Base-by-base conservation (phyloP, 768 basidiomycete species). In the Lentinula detonsa region DNA sequence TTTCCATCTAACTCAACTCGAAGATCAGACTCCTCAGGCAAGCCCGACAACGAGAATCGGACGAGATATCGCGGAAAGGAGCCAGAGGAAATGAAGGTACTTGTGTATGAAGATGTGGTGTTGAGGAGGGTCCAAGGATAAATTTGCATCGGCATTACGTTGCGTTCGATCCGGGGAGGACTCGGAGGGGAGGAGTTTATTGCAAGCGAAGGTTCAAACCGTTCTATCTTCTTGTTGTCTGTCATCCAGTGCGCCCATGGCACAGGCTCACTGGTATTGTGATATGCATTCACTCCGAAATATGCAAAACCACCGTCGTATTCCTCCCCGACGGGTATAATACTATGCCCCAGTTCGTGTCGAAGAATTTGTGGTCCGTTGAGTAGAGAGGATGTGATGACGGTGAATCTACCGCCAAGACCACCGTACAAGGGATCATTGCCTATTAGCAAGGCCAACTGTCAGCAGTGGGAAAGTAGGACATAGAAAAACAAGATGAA, bases 361-460 rank as follows among this genome's bases (percentile, higher is more conserved):
- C 89, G 81, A 34, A 92, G 79, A 5, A 91, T 88, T 18, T 89
- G 79, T 16, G 88, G 82, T 0, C 90, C 90, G 58, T 91, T 93
- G 11, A 84, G 77, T 18, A 82, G 71, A 1, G 90, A 92, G 1
- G 90, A 83, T 9, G 91, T 93, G 59, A 89, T 84, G 4, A 89
- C 86, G 3, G 87, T 90, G 70, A 90, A 90, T 64, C 85, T 81
- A 15, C 91, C 90, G 3, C 90, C 90, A 40, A 91, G 74, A 4
- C 90, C 91, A 61, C 90, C 91, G 63, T 91, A 91, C 5, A 85
- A 70, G 6, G 90, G 87, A 71, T 91, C 90, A 64, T 93, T 91
- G 16, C 85, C 88, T 90, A 48, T 8, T 45, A 28, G 18, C 11
- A 34, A 13, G 4, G 66, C 51, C 49, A 64, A 57, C 34, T 23